These are phyloP conservation scores for Fusarium sambucinum DNA, from an alignment of 2,329 filamentous ascomycete species.

Conservation along the genomic window DNA sequence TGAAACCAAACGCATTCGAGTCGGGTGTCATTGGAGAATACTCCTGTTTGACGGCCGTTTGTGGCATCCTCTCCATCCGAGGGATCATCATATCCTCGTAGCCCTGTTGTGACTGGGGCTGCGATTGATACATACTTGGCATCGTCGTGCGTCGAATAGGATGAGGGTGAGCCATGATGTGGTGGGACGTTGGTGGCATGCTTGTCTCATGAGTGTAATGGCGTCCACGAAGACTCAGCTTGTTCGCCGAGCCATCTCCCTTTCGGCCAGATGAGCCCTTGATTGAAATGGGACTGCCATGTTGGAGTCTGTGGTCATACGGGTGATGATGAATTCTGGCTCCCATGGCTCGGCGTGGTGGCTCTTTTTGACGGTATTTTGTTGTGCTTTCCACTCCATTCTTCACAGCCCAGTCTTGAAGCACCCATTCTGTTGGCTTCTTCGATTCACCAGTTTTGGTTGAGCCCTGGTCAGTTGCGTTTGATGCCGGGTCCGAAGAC, in stretches of 20 bases:
- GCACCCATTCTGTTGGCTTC: conserved; percentile 81
- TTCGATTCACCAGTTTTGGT: conserved; percentile 58
- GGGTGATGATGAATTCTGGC: conserved; percentile 30
- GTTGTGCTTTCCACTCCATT: conserved; percentile 89
- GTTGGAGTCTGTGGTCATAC: conserved; percentile 36
- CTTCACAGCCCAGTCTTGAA: conserved; percentile 76
- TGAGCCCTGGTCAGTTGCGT: conserved; percentile 14
- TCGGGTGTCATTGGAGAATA: conserved; percentile 44
- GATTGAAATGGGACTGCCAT: conserved; percentile 47
- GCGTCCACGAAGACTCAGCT: conserved; percentile 43
- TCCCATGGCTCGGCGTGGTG: conserved; percentile 44
- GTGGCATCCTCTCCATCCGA: conserved; percentile 41
- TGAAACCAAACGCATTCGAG: conserved; percentile 35
- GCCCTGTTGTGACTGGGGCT: conserved; percentile 35
- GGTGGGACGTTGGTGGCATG: conserved; percentile 41
- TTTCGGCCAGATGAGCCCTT: conserved; percentile 51
- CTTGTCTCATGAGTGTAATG: conserved; percentile 39
- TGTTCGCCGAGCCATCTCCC: conserved; percentile 52
- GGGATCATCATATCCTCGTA: conserved; percentile 41
- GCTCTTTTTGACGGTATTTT: conserved; percentile 71
- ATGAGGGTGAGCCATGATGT: conserved; percentile 27
- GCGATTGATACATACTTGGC: conserved; percentile 39
- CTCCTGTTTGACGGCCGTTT: conserved; percentile 38
- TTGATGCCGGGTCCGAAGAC: conserved; percentile 44
- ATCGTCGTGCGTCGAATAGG: conserved; percentile 38